A percentile compares a stretch with the other conserved stretches of the same genome.
phyloP scores from a whole-genome alignment of 192 early-diverging fungal species.

The Gonapodya prolifera region DNA sequence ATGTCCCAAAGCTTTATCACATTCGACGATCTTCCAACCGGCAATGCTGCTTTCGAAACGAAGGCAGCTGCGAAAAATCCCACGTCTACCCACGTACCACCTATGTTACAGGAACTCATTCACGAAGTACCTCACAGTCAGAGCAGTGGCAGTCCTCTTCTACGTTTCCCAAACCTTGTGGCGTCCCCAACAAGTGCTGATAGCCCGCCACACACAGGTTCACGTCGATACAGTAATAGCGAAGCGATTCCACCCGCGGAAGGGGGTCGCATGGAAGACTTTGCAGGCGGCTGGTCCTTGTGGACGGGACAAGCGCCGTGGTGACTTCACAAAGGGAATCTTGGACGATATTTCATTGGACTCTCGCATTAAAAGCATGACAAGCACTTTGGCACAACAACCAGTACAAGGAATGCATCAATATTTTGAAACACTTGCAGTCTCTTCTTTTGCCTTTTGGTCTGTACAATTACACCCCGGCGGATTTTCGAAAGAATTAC shows the following conservation, averaged over 20 bases:
- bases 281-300: neutral
- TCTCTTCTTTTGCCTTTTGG: neutral
- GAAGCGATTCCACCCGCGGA: neutral
- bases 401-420: neutral
- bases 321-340: neutral
- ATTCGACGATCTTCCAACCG: neutral
- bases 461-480: neutral
- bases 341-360: neutral
- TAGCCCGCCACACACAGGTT: no score
- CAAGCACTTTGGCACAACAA: neutral
- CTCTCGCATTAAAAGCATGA: neutral
- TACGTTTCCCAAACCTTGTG: no score
- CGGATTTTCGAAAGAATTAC: no score
- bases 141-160: no score
- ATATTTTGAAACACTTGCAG: neutral
- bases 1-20: no score
- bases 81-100: neutral
- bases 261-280: neutral
- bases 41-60: neutral
- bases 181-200: no score
- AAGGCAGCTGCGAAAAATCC: neutral
- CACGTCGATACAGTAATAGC: neutral
- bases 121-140: no score
- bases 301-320: neutral
- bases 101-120: neutral